These are phyloP conservation scores for Leccinum incarnatum DNA, from an alignment of 768 basidiomycete genomes.

Conservation along the genomic window DNA sequence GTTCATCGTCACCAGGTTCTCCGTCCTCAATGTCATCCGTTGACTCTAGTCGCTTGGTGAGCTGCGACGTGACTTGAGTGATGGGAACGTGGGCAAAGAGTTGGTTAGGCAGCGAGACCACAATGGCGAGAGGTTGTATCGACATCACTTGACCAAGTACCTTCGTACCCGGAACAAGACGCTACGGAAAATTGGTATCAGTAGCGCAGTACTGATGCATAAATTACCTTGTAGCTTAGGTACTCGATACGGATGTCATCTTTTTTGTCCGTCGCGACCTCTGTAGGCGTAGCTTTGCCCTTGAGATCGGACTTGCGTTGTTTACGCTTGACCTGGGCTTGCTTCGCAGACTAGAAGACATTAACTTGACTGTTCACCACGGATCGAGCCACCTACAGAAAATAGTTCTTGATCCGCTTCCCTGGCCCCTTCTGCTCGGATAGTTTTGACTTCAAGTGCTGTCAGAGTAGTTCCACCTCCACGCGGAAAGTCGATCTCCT, in stretches of 20 bases:
- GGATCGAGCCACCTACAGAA: slow-evolving; percentile 41
- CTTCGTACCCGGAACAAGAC: slow-evolving; percentile 79
- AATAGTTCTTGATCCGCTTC: slow-evolving; percentile 85
- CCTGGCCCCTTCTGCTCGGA: slow-evolving; percentile 77
- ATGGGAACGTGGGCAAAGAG: slow-evolving; percentile 92
- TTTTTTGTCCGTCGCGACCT: slow-evolving; percentile 30
- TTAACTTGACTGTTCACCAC: slow-evolving; percentile 1
- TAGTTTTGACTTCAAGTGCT: slow-evolving; percentile 82
- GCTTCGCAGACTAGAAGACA: slow-evolving; percentile 40
- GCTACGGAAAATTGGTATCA: slow-evolving; percentile 41
- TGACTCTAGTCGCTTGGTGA: slow-evolving; percentile 69
- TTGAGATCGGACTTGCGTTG: slow-evolving; percentile 48
- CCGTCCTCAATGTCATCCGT: slow-evolving; percentile 49
- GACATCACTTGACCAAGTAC: slow-evolving; percentile 85
- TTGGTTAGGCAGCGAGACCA: slow-evolving; percentile 95
- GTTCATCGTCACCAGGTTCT: slow-evolving; percentile 46
- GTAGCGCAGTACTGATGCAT: not conserved
- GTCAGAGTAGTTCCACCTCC: slow-evolving; percentile 91
- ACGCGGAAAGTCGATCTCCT: slow-evolving; percentile 92
- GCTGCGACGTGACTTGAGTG: slow-evolving; percentile 80
- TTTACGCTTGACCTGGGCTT: slow-evolving; percentile 39
- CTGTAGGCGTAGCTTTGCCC: slow-evolving; percentile 23
- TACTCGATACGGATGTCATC: slow-evolving; percentile 79
- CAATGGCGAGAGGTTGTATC: slow-evolving; percentile 83
- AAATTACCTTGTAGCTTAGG: slow-evolving; percentile 83